Base-by-base conservation (phyloP, 129 eudicot genomes). In the Kitagawia praeruptora region DNA sequence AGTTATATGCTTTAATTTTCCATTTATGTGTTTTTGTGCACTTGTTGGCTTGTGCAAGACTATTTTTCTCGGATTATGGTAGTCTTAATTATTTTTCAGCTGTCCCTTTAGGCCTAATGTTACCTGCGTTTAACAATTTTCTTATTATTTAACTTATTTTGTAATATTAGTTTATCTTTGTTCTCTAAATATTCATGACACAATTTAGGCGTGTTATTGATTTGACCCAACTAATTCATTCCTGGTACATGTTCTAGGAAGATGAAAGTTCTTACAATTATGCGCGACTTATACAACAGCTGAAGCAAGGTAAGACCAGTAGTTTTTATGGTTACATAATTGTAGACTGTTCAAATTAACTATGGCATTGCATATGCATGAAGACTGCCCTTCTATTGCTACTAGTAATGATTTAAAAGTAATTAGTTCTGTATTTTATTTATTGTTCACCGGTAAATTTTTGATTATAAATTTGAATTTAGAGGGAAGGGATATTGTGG, bases 241-340 rank as follows among this genome's bases (percentile, higher is more conserved):
- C 10, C 77, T 75, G 31, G 34, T 13, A 13, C 34, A 78, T 44
- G 45, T 78, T 71, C 16, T 89, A 90, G 96, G 86, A 72, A 34
- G 86, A 84, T 75, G 79, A 31, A 37, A 71, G 69, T 73, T 39
- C 64, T 75, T 76, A 80, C 71, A 71, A 31, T 23, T 80, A 74
- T 80, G 85, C 87, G 23, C 85, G 82, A 14, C 82, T 90, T 80
- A 71, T 86, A 49, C 79, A 75, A 48, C 91, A 88, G 1, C 72
- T 64, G 25, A 75, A 75, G 23, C 91, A 81, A 86, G 89, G 92
- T 90, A 74, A 75, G 64, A 53, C 81, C 70, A 31, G 42, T 80
- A 25, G 83, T 38, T 51, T 42, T 45, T 81, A 45, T 64, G 61
- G 39, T 54, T 40, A 58, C 56, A 77, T 21, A 38, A 0, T 40